Conservation (phyloP, 1,284 basidiomycete genomes). For the Albatrellus sp. region DNA sequence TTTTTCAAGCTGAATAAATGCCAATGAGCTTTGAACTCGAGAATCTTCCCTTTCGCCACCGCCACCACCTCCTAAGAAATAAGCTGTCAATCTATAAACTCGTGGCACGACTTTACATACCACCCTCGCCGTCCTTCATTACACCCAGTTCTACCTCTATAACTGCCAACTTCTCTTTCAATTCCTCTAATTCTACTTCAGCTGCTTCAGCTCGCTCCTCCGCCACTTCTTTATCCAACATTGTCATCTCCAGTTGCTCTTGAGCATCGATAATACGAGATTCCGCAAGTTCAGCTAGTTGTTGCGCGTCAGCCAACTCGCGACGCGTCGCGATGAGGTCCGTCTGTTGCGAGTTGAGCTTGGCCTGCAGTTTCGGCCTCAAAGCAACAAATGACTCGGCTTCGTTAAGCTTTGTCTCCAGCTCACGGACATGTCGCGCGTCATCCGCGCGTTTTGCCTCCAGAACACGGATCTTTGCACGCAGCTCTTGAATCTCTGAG, state of each 20-base stretch:
- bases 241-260: constrained; percentile 90
- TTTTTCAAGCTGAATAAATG: constrained; percentile 88
- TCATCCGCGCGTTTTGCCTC: constrained; percentile 86
- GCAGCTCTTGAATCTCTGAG: constrained; percentile 67
- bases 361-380: constrained; percentile 80
- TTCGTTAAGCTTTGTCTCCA: constrained; percentile 78
- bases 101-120: constrained; percentile 15
- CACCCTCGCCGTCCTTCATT: constrained; percentile 41
- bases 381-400: constrained; percentile 79
- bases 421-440: constrained; percentile 66
- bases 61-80: constrained; percentile 14
- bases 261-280: constrained; percentile 56
- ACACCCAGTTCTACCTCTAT: constrained; percentile 79
- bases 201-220: constrained; percentile 85
- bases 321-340: constrained; percentile 62
- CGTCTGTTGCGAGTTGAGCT: constrained; percentile 70
- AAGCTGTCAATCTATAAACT: too few species aligned
- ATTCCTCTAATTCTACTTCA: constrained; percentile 64
- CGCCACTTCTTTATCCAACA: constrained; percentile 94
- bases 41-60: constrained; percentile 28
- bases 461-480: constrained; percentile 73
- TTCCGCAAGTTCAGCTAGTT: constrained; percentile 50
- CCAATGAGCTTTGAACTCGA: constrained; percentile 53
- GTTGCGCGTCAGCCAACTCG: constrained; percentile 55
- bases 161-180: constrained; percentile 71